These are phyloP conservation scores for Microbotryum silenes-acaulis DNA, from an alignment of 1,284 basidiomycete species.

Conservation along the genomic window DNA sequence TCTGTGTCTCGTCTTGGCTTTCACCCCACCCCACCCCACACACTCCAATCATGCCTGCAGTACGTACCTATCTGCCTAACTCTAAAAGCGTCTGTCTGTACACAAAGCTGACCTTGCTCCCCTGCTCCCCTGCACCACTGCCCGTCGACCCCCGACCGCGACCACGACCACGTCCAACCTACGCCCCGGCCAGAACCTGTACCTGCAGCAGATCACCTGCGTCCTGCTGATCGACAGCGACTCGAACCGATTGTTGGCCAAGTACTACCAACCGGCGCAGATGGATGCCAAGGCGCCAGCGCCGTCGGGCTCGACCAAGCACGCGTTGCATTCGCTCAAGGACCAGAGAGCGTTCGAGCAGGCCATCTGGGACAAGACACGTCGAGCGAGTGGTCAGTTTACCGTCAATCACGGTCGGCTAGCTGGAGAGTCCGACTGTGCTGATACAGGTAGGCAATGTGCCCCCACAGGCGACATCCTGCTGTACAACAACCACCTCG, in stretches of 20 bases:
- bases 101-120: no score
- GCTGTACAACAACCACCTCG: constrained; percentile 81
- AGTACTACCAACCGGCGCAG: constrained; percentile 79
- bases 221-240: constrained; percentile 91
- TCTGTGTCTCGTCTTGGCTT: no score
- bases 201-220: constrained; percentile 74
- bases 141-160: no score
- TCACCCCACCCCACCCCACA: no score
- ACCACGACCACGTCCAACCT: no score
- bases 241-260: constrained; percentile 86
- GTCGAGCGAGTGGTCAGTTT: constrained; percentile 72
- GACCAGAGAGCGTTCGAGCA: constrained; percentile 96
- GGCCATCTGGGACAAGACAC: constrained; percentile 88
- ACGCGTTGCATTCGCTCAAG: constrained; percentile 57
- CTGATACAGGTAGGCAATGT: background rate
- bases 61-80: no score
- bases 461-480: constrained; percentile 74
- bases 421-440: background rate
- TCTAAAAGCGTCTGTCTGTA: no score
- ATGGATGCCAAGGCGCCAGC: constrained; percentile 39
- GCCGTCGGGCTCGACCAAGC: constrained; percentile 20
- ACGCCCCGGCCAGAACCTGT: constrained; percentile 54
- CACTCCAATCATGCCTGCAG: no score
- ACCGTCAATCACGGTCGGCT: background rate
- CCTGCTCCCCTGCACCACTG: no score